These are phyloP conservation scores for Osmanthus fragrans DNA, from an alignment of 257 asterid genomes.

Conservation along the genomic window DNA sequence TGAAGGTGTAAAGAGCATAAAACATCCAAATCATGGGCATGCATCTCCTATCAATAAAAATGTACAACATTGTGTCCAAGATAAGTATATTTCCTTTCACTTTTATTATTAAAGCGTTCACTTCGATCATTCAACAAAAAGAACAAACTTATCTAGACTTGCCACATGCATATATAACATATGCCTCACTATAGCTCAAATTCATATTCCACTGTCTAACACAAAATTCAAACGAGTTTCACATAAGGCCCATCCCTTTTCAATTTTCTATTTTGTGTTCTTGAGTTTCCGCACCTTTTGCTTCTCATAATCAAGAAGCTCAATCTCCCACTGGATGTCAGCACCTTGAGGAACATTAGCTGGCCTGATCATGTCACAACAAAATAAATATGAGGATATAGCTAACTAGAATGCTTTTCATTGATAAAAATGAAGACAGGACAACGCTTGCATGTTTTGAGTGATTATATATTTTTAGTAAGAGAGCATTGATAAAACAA, in stretches of 20 bases:
- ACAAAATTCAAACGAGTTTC: neutral
- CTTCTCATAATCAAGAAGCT: constrained; percentile 92
- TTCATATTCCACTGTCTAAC: neutral
- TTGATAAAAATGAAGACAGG: neutral
- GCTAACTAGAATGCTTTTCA: constrained; percentile 12
- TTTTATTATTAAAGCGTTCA: neutral
- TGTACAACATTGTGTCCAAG: neutral
- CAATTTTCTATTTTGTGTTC: constrained; percentile 4
- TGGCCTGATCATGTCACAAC: constrained; percentile 52
- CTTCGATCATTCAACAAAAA: neutral
- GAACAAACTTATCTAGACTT: neutral
- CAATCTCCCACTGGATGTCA: constrained; percentile 87
- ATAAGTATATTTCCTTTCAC: neutral
- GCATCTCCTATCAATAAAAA: neutral
- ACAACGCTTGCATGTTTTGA: neutral
- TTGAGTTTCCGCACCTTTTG: constrained; percentile 59
- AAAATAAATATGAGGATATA: neutral
- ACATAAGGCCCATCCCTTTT: neutral
- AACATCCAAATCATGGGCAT: neutral
- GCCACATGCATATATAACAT: neutral
- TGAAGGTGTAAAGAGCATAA: neutral
- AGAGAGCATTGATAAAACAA: neutral
- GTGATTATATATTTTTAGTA: constrained; percentile 14
- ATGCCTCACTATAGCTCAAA: neutral
- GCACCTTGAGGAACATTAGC: constrained; percentile 85